phyloP scores from a whole-genome alignment of 805 yeast genomes.

The Ogataea kodamae region DNA sequence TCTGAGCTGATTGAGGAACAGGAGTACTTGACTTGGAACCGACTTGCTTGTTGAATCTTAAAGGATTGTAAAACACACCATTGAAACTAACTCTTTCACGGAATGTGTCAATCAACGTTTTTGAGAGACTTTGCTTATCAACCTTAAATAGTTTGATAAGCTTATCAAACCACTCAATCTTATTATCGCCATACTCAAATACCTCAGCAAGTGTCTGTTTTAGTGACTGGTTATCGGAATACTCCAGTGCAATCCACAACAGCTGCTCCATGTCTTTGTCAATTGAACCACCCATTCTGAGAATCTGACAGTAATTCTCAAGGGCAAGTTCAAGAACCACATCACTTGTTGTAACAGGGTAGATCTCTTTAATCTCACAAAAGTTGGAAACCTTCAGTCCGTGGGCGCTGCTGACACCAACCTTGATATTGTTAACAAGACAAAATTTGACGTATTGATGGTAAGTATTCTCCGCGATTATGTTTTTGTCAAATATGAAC shows the following conservation, averaged over 20 bases:
- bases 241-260: slow-evolving; percentile 34
- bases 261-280: slow-evolving; percentile 21
- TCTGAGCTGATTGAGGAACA: slow-evolving; percentile 7
- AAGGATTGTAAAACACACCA: slow-evolving; percentile 28
- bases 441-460: slow-evolving; percentile 32
- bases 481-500: slow-evolving; percentile 41
- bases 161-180: slow-evolving; percentile 29
- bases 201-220: slow-evolving; percentile 21
- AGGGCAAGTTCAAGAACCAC: slow-evolving; percentile 25
- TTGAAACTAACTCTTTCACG: slow-evolving; percentile 30
- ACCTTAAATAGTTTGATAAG: slow-evolving; percentile 26
- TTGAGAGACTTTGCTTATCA: slow-evolving; percentile 23
- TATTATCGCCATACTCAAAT: slow-evolving; percentile 23
- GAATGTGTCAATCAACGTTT: slow-evolving; percentile 23
- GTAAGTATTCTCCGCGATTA: slow-evolving; percentile 30
- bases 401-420: slow-evolving; percentile 29
- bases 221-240: slow-evolving; percentile 21
- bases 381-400: slow-evolving; percentile 25
- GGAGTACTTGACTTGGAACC: slow-evolving; percentile 2
- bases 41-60: slow-evolving; percentile 5
- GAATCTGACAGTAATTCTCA: slow-evolving; percentile 29
- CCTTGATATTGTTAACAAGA: slow-evolving; percentile 33
- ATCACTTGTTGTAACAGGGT: slow-evolving; percentile 33
- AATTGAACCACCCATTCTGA: slow-evolving; percentile 24
- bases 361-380: slow-evolving; percentile 23